Evolutionary conservation across 257 asterid genomes (phyloP), one percentile per base, ranked within the genome.

Genomic region (Cruciata laevipes): DNA sequence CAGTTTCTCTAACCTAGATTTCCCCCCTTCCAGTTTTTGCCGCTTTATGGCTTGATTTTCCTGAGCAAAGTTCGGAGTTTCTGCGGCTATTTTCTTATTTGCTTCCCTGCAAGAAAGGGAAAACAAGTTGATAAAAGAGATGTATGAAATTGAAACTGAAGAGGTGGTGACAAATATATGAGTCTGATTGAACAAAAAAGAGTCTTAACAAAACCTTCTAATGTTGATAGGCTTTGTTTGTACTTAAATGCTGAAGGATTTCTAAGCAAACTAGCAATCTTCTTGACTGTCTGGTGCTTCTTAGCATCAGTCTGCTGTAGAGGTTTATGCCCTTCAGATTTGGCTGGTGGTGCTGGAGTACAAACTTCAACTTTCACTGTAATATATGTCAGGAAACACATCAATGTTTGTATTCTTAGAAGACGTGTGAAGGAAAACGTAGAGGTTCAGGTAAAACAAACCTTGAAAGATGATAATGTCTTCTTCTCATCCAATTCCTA

Each of bases 11-110:
- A n/a, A n/a, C 73, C 89, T 73, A 10, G 95, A 73, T 80, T 88
- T 86, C 67, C 96, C 99, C 63, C 83, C 97, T 5, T 85, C 97
- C 68, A 93, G 84, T 70, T 90, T 93, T 76, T 93, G 99, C 85
- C 84, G 84, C 86, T 93, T 93, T 49, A 90, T 83, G 47, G 99
- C 96, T 76, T 71, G 99, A 77, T 86, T 90, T 64, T 88, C 97
- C 51, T 89, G 98, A 16, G 84, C 84, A 30, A 86, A 67, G 68
- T 65, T 84, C 63, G 88, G 89, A 75, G 95, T 77, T 78, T 85
- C 95, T 44, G 51, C 80, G 42, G 75, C 42, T 55, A 52, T 81
- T 78, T 81, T 88, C 53, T 38, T 80, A 76, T 74, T 83, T 23
- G 74, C 56, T 16, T 83, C 84, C 79, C 98, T 91, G 82, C 47